Percentiles rank a stretch among this genome's conserved stretches.
Conservation (phyloP, 176 grass and related monocot genomes). For the Ensete glaucum region DNA sequence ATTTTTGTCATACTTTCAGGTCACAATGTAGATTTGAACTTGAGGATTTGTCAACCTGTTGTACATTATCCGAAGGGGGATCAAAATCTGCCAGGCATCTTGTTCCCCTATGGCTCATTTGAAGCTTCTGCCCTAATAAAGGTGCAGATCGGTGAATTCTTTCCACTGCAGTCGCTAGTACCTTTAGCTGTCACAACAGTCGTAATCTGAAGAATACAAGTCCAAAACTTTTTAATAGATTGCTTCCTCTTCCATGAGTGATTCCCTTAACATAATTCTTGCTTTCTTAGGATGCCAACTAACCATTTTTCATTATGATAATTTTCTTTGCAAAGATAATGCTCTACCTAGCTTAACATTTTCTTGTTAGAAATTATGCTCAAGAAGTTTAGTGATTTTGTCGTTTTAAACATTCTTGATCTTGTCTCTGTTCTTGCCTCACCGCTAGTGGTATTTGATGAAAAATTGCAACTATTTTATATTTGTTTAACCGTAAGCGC, state of each 20-base stretch:
- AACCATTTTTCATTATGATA: not conserved
- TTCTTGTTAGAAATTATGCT: not conserved
- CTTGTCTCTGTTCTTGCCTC: not conserved
- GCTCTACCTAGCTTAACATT: not conserved
- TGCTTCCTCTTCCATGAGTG: not conserved
- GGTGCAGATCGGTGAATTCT: constrained; percentile 18
- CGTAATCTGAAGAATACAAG: not conserved
- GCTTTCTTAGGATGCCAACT: too few species aligned
- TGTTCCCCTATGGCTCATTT: constrained; percentile 25
- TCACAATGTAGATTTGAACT: constrained; percentile 74
- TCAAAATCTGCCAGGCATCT: constrained; percentile 35
- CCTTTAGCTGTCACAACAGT: too few species aligned
- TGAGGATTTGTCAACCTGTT: constrained; percentile 89
- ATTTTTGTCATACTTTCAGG: constrained; percentile 19
- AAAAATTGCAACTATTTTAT: not conserved
- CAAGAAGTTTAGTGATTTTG: not conserved
- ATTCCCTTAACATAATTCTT: too few species aligned
- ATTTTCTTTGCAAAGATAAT: not conserved
- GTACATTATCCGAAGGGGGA: constrained; percentile 52
- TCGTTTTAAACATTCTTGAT: not conserved
- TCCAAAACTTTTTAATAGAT: not conserved
- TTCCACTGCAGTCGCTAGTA: not conserved
- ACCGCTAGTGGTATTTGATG: not conserved
- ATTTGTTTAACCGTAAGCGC: not conserved
- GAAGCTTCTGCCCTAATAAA: constrained; percentile 44